phyloP scores from a whole-genome alignment of 1,284 basidiomycete species.

The Rhodofomes roseus region DNA sequence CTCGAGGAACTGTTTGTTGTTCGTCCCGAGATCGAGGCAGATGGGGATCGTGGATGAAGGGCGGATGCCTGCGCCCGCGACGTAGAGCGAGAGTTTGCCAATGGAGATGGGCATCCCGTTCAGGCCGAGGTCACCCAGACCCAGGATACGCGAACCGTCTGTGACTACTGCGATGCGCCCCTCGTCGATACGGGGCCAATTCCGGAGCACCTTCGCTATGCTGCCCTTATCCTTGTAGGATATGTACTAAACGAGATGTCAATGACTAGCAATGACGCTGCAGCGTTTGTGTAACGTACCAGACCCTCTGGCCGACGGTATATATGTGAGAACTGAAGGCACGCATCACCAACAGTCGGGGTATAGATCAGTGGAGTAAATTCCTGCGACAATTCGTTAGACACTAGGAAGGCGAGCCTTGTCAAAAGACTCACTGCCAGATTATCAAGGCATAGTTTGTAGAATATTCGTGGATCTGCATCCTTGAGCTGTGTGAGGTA shows the following conservation, averaged over 20 bases:
- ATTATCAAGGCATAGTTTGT: conserved; percentile 62
- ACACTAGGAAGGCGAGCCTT: too few species aligned
- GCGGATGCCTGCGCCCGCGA: conserved; percentile 85
- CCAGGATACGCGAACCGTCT: conserved; percentile 90
- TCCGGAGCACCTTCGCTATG: conserved; percentile 65
- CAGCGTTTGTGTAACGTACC: conserved; percentile 36
- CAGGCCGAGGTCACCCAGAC: conserved; percentile 86
- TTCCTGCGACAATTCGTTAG: conserved; percentile 37
- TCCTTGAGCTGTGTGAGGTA: conserved; percentile 74
- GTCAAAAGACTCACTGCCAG: conserved; percentile 39
- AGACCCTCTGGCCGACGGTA: conserved; percentile 80
- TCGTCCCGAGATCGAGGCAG: conserved; percentile 84
- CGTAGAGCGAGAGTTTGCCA: conserved; percentile 90
- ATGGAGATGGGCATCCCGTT: conserved; percentile 94
- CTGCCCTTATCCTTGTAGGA: conserved; percentile 86
- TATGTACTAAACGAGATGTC: conserved; percentile 54
- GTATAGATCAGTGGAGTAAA: conserved; percentile 90
- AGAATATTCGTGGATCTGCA: conserved; percentile 72
- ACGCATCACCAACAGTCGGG: conserved; percentile 89
- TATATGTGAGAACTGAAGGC: conserved; percentile 80
- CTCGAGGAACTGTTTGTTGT: conserved; percentile 77
- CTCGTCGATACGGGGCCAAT: conserved; percentile 73
- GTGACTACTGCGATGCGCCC: conserved; percentile 85
- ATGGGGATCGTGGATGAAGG: conserved; percentile 86
- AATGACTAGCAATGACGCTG: conserved; percentile 14